Evolutionary conservation across 345 rosid species (phyloP).

Genomic region (Murraya koenigii): DNA sequence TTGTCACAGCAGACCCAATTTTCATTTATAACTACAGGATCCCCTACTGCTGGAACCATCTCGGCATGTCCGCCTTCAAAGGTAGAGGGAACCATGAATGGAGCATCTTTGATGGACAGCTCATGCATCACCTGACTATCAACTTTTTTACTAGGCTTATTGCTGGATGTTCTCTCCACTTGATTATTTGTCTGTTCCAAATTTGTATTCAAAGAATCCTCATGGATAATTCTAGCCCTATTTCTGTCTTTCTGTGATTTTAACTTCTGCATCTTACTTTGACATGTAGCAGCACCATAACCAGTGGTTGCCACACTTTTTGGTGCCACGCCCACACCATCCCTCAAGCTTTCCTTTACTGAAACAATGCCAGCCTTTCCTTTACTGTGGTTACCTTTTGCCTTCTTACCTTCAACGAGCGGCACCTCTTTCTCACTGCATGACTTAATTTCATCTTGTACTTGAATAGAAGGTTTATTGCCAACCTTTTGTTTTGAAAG

Average conservation of each 20-base stretch:
- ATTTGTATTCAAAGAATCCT: conserved; percentile 21
- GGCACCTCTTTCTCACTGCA: conserved; percentile 30
- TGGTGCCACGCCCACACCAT: conserved; percentile 25
- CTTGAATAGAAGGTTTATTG: conserved; percentile 19
- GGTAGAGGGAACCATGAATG: conserved; percentile 15
- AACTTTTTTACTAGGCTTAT: conserved; percentile 24
- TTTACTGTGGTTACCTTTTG: conserved; percentile 28
- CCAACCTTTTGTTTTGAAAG: conserved; percentile 20
- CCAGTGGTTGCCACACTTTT: conserved; percentile 23
- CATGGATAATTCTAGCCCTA: conserved; percentile 23
- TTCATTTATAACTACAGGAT: conserved; percentile 31
- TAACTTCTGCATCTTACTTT: conserved; percentile 23
- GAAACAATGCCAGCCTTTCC: conserved; percentile 14
- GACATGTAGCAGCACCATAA: conserved; percentile 25
- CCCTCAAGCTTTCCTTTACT: conserved; percentile 26
- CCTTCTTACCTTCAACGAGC: conserved; percentile 34
- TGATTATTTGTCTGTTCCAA: conserved; percentile 15
- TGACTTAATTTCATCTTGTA: conserved; percentile 15
- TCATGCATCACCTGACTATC: conserved; percentile 25
- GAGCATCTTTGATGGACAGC: conserved; percentile 28
- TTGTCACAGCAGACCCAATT: conserved; percentile 64
- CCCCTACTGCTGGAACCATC: conserved; percentile 28
- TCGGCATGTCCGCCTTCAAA: conserved; percentile 30
- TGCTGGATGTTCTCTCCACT: conserved; percentile 19
- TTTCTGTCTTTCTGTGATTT: conserved; percentile 35